Base-by-base conservation (phyloP, 2,329 filamentous ascomycete genomes). In the Penicillium sp. region DNA sequence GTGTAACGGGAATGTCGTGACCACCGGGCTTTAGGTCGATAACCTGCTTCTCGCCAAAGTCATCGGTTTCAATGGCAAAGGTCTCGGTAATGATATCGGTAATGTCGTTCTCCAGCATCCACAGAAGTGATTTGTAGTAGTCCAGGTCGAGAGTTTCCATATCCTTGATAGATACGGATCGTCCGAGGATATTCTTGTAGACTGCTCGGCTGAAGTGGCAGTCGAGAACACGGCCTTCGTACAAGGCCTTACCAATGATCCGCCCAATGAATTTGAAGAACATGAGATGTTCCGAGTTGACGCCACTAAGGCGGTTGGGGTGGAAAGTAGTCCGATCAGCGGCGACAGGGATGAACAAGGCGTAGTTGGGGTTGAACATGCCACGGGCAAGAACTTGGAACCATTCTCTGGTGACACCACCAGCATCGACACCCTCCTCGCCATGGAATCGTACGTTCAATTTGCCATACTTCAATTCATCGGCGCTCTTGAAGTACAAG, bases 241-340 rank as follows among this genome's bases (percentile, higher is more conserved):
- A 99, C 49, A 99, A 83, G 38, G 94, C 94, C 78, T 99, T 99
- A 69, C 94, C 96, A 67, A 99, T 99, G 76, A 99, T 92, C 49
- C 94, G 90, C 42, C 94, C 94, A 69, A 99, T 97, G 78, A 99
- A 99, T 74, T 97, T 97, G 86, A 99, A 99, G 84, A 97, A 99
- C 81, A 91, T 87, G 59, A 97, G 78, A 80, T 99, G 96, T 76
- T 99, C 93, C 35, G 90, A 88, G 73, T 99, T 99, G 83, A 97
- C 88, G 44, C 87, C 87, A 76, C 93, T 97, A 62, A 96, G 84
- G 71, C 91, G 91, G 77, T 97, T 99, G 17, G 96, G 94, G 75
- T 99, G 94, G 88, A 99, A 99, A 0, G 94, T 99, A 0, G 96
- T 99, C 54, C 93, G 89, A 73, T 99, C 94, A 27, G 94, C 96